Evolutionary conservation across 495 filamentous ascomycete genomes (phyloP), one percentile per base, ranked within the genome.

Genomic region (Aspergillus nidulans): DNA sequence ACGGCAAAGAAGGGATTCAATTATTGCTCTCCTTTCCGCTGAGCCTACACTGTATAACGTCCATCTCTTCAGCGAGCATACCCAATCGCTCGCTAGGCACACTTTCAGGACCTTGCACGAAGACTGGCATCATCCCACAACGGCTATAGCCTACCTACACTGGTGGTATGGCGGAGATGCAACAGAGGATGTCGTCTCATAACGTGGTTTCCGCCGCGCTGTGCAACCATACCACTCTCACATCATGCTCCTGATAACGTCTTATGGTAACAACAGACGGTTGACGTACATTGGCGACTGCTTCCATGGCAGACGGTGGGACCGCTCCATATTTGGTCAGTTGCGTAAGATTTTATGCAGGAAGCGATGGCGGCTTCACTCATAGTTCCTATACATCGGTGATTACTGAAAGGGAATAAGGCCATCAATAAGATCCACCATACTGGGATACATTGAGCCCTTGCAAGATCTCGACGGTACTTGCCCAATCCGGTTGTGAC

Each of bases 181-280:
- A 41, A 42, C 21, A 40, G n/a, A 12, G 15, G 30, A 26, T 12
- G 48, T 24, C 28, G 34, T 52, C 49, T 30, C 38, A 41, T 45
- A 53, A 49, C 42, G 42, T 48, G 46, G 32, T 24, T 43, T 13
- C 53, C 15, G 46, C 26, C 25, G 45, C 20, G 45, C 46, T 43
- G 53, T 56, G 53, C 45, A 49, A 56, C 53, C 45, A 28, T 43
- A 34, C 18, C 40, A 45, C 38, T 39, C 24, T 47, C 5, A 26
- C 42, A 42, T 19, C 36, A 25, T 48, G 20, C 24, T 49, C 25
- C 36, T 49, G 45, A 56, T 49, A 32, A 38, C 36, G 10, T 18
- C 45, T 12, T 16, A 10, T 40, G 16, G 38, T 16, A 52, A 25
- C 24, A 30, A 5, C 25, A 52, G 20, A 26, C 23, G 23, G 2